Evolutionary conservation across 2,329 filamentous ascomycete species (phyloP), one percentile per base, ranked within the genome.

Genomic region (Arthrinium puccinioides): DNA sequence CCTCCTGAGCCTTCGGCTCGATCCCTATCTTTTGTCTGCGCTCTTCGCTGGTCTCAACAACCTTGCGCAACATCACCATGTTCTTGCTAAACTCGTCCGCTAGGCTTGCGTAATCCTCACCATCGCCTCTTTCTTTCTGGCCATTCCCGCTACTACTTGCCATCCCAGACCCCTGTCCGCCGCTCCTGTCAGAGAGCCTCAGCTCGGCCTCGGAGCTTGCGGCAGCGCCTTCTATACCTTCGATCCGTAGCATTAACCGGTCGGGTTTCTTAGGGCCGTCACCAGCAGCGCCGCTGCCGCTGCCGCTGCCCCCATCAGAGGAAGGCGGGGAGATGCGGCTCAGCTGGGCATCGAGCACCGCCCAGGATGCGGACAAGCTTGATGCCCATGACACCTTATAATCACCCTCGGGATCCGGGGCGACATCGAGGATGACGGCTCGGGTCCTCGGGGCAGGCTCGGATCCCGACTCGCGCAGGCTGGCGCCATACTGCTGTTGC

Each of bases 321-420:
- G 55, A 53, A 16, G 54, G 49, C 9, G 54, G 51, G 6, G 56
- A 52, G 38, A 69, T 66, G 33, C 61, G 67, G 15, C 61, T 60
- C 29, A 78, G 52, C 36, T 57, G 60, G 11, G 70, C 61, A 30
- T 60, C 61, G 2, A 69, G 69, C 30, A 77, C 66, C 32, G 78
- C 75, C 81, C 90, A 97, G 34, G 82, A 75, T 0, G 80, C 65
- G 8, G 78, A 84, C 10, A 96, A 64, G 44, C 82, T 88, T 28
- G 83, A 78, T 2, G 85, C 83, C 39, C 76, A 78, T 1, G 74
- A 66, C 1, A 97, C 75, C 19, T 61, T 59, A 58, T 72, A 76
- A 5, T 64, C 51, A 11, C 62, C 59, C 11, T 61, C 59, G 14
- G 54, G 39, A 38, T 65, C 53, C 3, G 65, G 59, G 0, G 60